These are phyloP conservation scores for Rusavskia elegans DNA, from an alignment of 495 filamentous ascomycete species.

Conservation along the genomic window DNA sequence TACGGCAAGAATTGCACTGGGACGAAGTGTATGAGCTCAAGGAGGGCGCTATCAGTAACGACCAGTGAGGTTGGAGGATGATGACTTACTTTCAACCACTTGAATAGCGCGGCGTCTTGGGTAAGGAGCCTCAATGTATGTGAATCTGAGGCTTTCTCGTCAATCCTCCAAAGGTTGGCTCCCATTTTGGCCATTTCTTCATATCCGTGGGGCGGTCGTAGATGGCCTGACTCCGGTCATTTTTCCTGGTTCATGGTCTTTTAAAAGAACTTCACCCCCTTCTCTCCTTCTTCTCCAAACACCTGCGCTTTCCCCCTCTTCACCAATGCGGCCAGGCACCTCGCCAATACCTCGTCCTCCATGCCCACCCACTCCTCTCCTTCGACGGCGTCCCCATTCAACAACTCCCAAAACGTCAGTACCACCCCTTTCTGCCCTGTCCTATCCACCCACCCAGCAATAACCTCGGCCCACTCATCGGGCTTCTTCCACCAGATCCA, in stretches of 20 bases:
- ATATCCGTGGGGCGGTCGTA: no score
- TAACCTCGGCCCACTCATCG: conserved; percentile 57
- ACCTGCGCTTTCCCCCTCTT: conserved; percentile 86
- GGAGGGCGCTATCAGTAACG: conserved; percentile 4
- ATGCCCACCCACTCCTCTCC: conserved; percentile 36
- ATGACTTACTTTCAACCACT: not conserved
- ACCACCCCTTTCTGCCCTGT: conserved; percentile 61
- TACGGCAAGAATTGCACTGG: conserved; percentile 62
- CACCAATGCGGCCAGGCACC: conserved; percentile 61
- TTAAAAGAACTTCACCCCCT: conserved; percentile 94
- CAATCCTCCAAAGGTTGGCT: no score
- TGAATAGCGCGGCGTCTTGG: conserved; percentile 1
- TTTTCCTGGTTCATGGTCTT: no score
- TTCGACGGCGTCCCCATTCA: conserved; percentile 45
- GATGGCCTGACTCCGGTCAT: no score
- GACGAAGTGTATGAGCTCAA: conserved; percentile 41
- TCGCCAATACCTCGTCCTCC: conserved; percentile 62
- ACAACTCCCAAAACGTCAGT: conserved; percentile 62
- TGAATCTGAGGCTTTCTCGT: no score
- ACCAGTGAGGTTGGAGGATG: not conserved
- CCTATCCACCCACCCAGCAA: conserved; percentile 46
- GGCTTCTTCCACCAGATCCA: conserved; percentile 55
- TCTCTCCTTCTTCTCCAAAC: conserved; percentile 71
- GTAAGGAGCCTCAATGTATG: not conserved
- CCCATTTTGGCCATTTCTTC: no score